A percentile compares a stretch with the other conserved stretches of the same genome.
Conservation (phyloP, 1,284 basidiomycete species). For the Ganoderma boninense region DNA sequence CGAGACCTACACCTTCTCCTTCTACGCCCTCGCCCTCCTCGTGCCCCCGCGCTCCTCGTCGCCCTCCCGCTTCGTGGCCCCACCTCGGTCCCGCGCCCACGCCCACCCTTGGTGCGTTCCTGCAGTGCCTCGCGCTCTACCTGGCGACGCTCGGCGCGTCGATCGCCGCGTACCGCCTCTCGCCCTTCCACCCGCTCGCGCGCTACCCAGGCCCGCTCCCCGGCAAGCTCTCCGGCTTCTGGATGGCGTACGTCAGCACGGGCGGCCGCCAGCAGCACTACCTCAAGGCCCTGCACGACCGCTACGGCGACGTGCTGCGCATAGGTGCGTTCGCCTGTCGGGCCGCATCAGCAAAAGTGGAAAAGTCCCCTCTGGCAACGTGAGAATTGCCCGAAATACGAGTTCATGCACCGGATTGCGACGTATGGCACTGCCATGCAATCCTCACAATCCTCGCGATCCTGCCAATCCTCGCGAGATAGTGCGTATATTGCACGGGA, state of each 20-base stretch:
- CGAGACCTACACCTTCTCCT: neutral
- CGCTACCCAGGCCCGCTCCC: constrained; percentile 37
- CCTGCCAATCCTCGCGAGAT: no score
- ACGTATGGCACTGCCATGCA: no score
- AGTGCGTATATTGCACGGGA: no score
- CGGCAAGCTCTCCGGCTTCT: constrained; percentile 35
- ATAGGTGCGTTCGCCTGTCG: constrained; percentile 35
- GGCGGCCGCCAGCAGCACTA: constrained; percentile 37
- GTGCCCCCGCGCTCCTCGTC: neutral
- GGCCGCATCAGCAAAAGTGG: no score
- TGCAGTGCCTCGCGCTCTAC: neutral
- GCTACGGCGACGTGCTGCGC: constrained; percentile 40
- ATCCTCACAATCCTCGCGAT: no score
- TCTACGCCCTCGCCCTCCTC: neutral
- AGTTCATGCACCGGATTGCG: no score
- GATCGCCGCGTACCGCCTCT: constrained; percentile 38
- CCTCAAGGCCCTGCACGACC: constrained; percentile 34
- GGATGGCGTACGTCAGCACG: constrained; percentile 25
- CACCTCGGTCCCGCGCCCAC: neutral
- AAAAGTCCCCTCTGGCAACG: no score
- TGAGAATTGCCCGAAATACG: no score
- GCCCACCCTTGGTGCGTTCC: neutral
- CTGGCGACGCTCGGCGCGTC: constrained; percentile 25
- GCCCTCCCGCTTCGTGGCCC: neutral
- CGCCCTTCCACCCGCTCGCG: constrained; percentile 35